Base-by-base conservation (phyloP, 345 rosid genomes). In the Passiflora organensis region DNA sequence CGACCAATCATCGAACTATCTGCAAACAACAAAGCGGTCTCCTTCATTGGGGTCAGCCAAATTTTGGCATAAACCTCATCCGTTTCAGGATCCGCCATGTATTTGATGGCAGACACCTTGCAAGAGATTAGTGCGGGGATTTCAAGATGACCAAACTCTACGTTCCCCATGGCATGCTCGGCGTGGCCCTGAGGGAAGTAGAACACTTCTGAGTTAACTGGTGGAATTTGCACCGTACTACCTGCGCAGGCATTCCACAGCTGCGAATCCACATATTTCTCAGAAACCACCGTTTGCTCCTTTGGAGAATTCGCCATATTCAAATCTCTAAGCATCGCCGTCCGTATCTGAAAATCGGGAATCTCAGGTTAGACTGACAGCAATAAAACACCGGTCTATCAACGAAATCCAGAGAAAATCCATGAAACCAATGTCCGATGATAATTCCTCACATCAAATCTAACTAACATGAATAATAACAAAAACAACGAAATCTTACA, bases 161-260 rank as follows among this genome's bases (percentile, higher is more conserved):
- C 82, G 39, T 44, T 63, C 12, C 80, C 89, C 12, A 76, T 62
- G 61, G 99, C 86, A 65, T 93, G 94, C 60, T 93, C 99, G 18
- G 95, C 85, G 49, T 93, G 99, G 11, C 99, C 99, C 67, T 93
- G 97, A 37, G 99, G 96, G 51, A 93, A 93, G 48, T 93, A 93
- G 52, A 73, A 72, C 37, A 89, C 91, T 70, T 77, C 84, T 1
- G 97, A 76, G 79, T 78, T 82, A 43, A 79, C 38, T 25, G 84
- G 67, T 14, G 99, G 99, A 82, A 93, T 93, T 64, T 84, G 91
- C 37, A 89, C 91, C 99, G 86, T 86, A 15, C 91, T 79, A 64
- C 99, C 99, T 49, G 97, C 99, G 68, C 99, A 93, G 59, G 97
- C 99, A 76, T 89, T 97, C 99, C 99, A 93, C 18, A 93, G 77